A percentile compares a stretch with the other conserved stretches of the same genome.
phyloP scores from a whole-genome alignment of 2,329 filamentous ascomycete species.

The Aureobasidium sp. region DNA sequence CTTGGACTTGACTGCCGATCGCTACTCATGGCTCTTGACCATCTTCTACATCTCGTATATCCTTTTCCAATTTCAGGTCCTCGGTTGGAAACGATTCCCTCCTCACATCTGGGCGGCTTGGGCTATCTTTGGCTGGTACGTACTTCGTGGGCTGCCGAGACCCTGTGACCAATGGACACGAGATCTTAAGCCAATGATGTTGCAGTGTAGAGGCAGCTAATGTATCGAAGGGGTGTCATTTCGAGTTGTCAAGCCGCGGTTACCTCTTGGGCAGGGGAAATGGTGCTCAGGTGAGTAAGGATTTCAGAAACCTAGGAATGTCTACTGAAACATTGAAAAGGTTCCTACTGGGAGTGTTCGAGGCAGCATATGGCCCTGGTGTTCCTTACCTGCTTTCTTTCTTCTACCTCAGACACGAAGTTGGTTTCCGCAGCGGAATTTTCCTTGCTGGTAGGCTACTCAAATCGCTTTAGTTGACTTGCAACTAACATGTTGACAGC shows the following conservation, averaged over 20 bases:
- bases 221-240: constrained; percentile 31
- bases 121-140: constrained; percentile 15
- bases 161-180: background rate
- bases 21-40: constrained; percentile 43
- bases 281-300: constrained; percentile 26
- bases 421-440: constrained; percentile 48
- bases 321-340: constrained; percentile 18
- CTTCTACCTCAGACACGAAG: constrained; percentile 50
- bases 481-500: constrained; percentile 15
- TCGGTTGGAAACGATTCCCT: constrained; percentile 19
- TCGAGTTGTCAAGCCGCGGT: constrained; percentile 31
- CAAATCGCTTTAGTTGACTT: no score
- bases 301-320: no score
- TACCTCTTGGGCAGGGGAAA: constrained; percentile 32
- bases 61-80: constrained; percentile 31
- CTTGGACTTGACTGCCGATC: constrained; percentile 37
- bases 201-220: background rate
- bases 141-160: background rate
- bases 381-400: constrained; percentile 46
- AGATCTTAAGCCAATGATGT: background rate
- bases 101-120: constrained; percentile 25
- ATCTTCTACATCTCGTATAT: constrained; percentile 46
- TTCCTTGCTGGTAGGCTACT: constrained; percentile 31
- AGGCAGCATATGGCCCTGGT: constrained; percentile 37
- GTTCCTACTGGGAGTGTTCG: constrained; percentile 46